A percentile compares a stretch with the other conserved stretches of the same genome.
Conservation (phyloP, 75 land plant species). For the Pseudotsuga menziesii region DNA sequence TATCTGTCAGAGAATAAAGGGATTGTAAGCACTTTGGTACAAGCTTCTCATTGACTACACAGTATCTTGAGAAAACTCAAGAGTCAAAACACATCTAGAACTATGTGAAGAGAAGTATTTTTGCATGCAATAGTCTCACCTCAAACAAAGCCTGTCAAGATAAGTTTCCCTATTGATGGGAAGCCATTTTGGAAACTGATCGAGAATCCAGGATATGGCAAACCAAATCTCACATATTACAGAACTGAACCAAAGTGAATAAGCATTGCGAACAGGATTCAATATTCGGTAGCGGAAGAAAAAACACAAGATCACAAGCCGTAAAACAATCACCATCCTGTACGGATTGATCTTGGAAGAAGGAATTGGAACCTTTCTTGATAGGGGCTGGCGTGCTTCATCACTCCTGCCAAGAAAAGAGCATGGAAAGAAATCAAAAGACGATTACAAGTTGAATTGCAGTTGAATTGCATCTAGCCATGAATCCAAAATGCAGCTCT, state of each 20-base stretch:
- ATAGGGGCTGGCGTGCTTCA: slow-evolving; percentile 32
- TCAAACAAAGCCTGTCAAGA: slow-evolving; percentile 22
- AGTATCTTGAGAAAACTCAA: background rate
- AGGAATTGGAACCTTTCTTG: slow-evolving; percentile 20
- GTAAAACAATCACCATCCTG: slow-evolving; percentile 25
- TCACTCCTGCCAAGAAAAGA: slow-evolving; percentile 23
- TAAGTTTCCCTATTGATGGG: slow-evolving; percentile 31
- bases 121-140: slow-evolving; percentile 12
- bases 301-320: slow-evolving; percentile 27
- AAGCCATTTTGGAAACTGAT: slow-evolving; percentile 36
- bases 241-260: slow-evolving; percentile 22
- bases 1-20: slow-evolving; percentile 18
- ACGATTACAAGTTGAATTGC: background rate
- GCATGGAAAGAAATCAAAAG: background rate
- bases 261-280: slow-evolving; percentile 26
- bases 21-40: background rate
- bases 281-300: slow-evolving; percentile 30
- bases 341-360: slow-evolving; percentile 28
- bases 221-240: slow-evolving; percentile 38
- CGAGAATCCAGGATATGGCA: slow-evolving; percentile 34
- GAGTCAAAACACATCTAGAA: background rate
- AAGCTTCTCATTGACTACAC: background rate
- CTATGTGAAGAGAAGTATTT: background rate
- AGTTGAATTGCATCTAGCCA: background rate
- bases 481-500: background rate